Conservation (phyloP, 371 early-diverging fungal species). For the Rhizopus microsporus region DNA sequence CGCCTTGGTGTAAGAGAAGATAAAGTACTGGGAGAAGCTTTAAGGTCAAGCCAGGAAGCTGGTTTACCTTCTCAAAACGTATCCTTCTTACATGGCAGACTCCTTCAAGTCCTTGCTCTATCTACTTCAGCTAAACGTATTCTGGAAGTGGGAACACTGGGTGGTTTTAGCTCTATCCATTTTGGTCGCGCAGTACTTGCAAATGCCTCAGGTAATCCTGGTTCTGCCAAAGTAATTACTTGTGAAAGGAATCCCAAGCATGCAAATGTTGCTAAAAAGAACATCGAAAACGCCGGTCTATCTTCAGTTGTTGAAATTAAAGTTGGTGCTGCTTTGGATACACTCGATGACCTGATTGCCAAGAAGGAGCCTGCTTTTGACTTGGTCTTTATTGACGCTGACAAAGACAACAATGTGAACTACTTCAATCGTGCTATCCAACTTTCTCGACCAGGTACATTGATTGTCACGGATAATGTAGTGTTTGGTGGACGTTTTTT, state of each 20-base stretch:
- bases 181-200: slow-evolving; percentile 1
- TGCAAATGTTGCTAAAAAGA: slow-evolving; percentile 5
- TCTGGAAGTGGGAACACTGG: slow-evolving; percentile 6
- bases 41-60: slow-evolving; percentile 3
- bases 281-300: background rate
- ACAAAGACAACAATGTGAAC: slow-evolving; percentile 2
- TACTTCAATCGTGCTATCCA: slow-evolving; percentile 4
- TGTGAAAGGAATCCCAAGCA: background rate
- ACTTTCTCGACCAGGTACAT: background rate
- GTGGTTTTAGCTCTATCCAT: slow-evolving; percentile 4
- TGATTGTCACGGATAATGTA: slow-evolving; percentile 4
- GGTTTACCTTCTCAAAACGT: slow-evolving; percentile 4
- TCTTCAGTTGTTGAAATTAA: background rate
- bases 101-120: slow-evolving; percentile 5
- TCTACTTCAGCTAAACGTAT: slow-evolving; percentile 4
- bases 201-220: background rate
- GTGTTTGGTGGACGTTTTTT: background rate
- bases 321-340: slow-evolving; percentile 3
- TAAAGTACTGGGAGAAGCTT: background rate
- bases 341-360: background rate
- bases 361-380: slow-evolving; percentile 1
- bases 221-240: background rate
- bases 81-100: slow-evolving; percentile 2
- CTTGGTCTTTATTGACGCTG: slow-evolving; percentile 9
- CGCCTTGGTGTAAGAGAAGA: background rate